Base-by-base conservation (phyloP, 108 stramenopile species). In the Aurantiochytrium sp. region DNA sequence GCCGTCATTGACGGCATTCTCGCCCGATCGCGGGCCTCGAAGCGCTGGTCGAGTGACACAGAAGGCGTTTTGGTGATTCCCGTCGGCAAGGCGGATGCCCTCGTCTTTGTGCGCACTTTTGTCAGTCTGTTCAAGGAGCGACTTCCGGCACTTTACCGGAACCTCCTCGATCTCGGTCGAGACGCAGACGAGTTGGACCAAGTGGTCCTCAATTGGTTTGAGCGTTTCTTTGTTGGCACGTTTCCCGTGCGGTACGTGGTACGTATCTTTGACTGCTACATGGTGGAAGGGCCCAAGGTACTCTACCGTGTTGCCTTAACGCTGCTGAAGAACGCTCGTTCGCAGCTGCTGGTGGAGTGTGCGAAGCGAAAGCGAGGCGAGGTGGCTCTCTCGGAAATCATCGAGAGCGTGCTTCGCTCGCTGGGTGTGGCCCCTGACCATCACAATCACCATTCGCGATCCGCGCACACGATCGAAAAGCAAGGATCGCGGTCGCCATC, bases 1-100 rank as follows among this genome's bases (percentile, higher is more conserved):
- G 44, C 87, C 88, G 35, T 90, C 92, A 89, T 96, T 88, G 92
- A 97, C 96, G n/a, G 97, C 96, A 89, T 96, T 96, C 71, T 96
- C 93, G 73, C n/a, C 49, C 3, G 45, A 0, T 83, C 76, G n/a
- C 45, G 51, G 6, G 76, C n/a, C 1, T 47, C 49, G 23, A 8
- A 35, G 51, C 76, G 76, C 76, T 83, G 76, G 76, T 12, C 8
- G 1, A 69, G 42, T 3, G 64, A 69, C 25, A 25, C 45, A 12
- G 51, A 83, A 12, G 23, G 49, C 25, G 1, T 28, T 0, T 6
- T 53, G 6, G n/a, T 53, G 43, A 21, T 83, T n/a, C 76, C 76
- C 3, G 76, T 83, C 28, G 76, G 76, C 49, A 83, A 53, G 76
- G 45, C 76, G 6, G 76, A 83, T 2, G 76, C 76, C 10, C 51